Base-by-base conservation (phyloP, 768 basidiomycete genomes). In the Leccinellum albellum region DNA sequence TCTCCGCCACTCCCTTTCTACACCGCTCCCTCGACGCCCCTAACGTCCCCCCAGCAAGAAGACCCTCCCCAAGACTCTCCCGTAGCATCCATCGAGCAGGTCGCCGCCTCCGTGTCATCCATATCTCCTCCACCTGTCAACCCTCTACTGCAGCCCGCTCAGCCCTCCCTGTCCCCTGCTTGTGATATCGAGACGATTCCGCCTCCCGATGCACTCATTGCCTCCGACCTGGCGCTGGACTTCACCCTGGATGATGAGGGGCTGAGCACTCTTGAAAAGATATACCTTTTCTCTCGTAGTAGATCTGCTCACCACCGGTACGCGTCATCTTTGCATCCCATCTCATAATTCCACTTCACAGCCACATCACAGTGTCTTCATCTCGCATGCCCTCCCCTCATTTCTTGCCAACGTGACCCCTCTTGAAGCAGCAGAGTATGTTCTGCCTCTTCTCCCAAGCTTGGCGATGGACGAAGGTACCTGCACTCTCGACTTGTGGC, bases 391-490 rank as follows among this genome's bases (percentile, higher is more conserved):
- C 35, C 81, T 98, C 33, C 88, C 89, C n/a, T 78, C 83, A 3
- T 86, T 89, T 73, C 81, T 98, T 32, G 73, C 79, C 56, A 78
- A 87, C 48, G 88, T 97, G 51, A 79, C 88, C 17, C 88, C 95
- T 3, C 82, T 84, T 54, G 95, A 98, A 62, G 93, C 93, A 5
- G 86, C 93, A 63, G 90, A 94, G 71, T 98, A 96, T 67, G 91
- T 98, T 55, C 75, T 96, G 20, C 95, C 95, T 1, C 82, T 97
- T n/a, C 81, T 98, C 55, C 88, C 82, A 51, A 82, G 82, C 44
- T 82, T 98, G 28, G 91, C 91, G 9, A 84, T 89, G 73, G 93
- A 95, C 66, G 85, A 91, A 69, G 92, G 92, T 91, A 60, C 44
- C 71, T 28, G 1, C 53, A 28, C 57, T 32, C 50, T 31, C 53